A percentile compares a stretch with the other conserved stretches of the same genome.
Evolutionary conservation across 805 yeast species (phyloP).

Genomic region (Zygosaccharomyces siamensis): DNA sequence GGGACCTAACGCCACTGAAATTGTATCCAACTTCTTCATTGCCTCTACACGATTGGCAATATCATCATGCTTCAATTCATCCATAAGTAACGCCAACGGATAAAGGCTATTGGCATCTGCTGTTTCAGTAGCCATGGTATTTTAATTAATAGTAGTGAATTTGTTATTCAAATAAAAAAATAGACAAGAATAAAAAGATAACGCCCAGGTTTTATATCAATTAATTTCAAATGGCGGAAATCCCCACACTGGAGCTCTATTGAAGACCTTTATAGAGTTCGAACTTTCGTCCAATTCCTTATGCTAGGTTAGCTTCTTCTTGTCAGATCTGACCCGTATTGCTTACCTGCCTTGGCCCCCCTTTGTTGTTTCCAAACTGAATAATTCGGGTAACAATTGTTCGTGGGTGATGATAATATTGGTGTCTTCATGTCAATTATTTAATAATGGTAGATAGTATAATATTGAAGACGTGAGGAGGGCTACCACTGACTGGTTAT

Average conservation of each 20-base stretch:
- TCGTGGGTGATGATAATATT: neutral
- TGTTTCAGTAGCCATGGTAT: slow-evolving; percentile 12
- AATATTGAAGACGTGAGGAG: neutral
- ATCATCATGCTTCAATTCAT: slow-evolving; percentile 95
- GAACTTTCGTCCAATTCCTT: neutral
- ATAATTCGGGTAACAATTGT: neutral
- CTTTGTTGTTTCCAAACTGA: neutral
- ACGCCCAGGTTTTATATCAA: neutral
- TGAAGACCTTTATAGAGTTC: neutral
- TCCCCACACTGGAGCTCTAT: neutral
- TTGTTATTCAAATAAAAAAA: neutral
- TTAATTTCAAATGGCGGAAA: neutral
- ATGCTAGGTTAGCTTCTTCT: neutral
- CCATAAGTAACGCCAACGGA: slow-evolving; percentile 94
- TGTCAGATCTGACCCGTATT: neutral
- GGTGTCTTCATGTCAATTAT: neutral
- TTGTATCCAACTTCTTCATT: slow-evolving; percentile 89
- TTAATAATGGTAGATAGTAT: neutral
- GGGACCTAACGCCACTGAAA: slow-evolving; percentile 91
- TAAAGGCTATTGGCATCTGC: slow-evolving; percentile 49
- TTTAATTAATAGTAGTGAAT: neutral
- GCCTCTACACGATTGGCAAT: slow-evolving; percentile 90
- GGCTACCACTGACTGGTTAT: neutral
- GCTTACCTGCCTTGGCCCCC: neutral
- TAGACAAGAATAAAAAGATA: neutral